Base-by-base conservation (phyloP, 2,329 filamentous ascomycete genomes). In the Gaeumannomyces sp. region DNA sequence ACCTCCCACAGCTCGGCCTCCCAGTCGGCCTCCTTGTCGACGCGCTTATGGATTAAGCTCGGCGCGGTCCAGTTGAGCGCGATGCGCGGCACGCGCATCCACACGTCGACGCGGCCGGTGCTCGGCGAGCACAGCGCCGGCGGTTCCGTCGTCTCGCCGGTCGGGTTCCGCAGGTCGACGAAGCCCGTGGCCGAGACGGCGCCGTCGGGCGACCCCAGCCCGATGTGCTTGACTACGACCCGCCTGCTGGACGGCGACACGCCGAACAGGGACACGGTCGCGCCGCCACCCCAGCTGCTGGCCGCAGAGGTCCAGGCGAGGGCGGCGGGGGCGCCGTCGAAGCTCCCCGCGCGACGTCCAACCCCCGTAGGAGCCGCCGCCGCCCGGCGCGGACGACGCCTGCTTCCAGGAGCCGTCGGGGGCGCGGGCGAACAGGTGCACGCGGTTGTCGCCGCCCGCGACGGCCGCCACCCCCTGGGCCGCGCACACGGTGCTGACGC, bases 281-380 rank as follows among this genome's bases (percentile, higher is more conserved):
- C 33, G 5, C 33, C 33, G 25, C 31, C 31, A 13, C 60, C 60
- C 60, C 31, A n/a, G 27, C 35, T 33, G n/a, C 35, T 27, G 25
- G 60, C n/a, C 19, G 45, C 33, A 16, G 33, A 22, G 13, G 33
- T 35, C 60, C 60, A 61, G 22, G 45, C 27, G 7, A 61, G 13
- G 25, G 35, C 60, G 11, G 60, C 33, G 35, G 60, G 60, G 60
- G 33, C 35, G 60, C 22, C 22, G 25, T 33, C 33, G 35, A 61
- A 45, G 35, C 33, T 33, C 14, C 60, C 60, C 60, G 35, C 60
- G 60, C n/a, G 33, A 19, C 35, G 60, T 61, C 60, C 60, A 61
- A 35, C 29, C 29, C 4, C 29, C 14, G 22, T 27, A 19, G 35
- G 38, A 61, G 1, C 14, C 35, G 25, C 27, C 60, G 25, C 60